Conservation (phyloP, 768 basidiomycete genomes). For the Brasilioporus rufonigricans region DNA sequence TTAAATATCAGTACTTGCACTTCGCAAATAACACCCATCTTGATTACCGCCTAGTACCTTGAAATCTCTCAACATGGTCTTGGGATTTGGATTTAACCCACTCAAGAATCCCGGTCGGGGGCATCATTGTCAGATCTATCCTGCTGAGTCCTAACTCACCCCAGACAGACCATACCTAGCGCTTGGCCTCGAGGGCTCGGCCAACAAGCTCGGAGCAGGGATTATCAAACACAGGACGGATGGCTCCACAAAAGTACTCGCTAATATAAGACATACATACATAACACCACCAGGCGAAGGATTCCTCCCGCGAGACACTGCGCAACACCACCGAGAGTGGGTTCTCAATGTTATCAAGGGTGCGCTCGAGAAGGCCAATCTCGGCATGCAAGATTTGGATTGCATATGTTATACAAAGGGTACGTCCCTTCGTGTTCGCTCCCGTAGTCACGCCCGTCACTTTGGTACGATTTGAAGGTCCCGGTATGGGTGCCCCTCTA, state of each 20-base stretch:
- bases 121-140: constrained; percentile 14
- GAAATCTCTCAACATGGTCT: constrained; percentile 13
- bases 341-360: constrained; percentile 75
- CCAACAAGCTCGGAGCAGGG: constrained; percentile 96
- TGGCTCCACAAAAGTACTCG: constrained; percentile 73
- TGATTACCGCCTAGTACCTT: constrained; percentile 11
- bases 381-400: constrained; percentile 77
- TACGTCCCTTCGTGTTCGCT: constrained; percentile 29
- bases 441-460: neutral
- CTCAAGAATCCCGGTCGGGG: constrained; percentile 36
- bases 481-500: constrained; percentile 98
- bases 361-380: constrained; percentile 63
- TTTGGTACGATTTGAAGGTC: constrained; percentile 51
- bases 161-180: constrained; percentile 73
- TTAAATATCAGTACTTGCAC: neutral
- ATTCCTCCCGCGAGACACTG: constrained; percentile 94
- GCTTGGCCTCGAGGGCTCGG: constrained; percentile 96
- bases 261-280: constrained; percentile 97
- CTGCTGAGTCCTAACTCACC: constrained; percentile 9
- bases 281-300: constrained; percentile 98
- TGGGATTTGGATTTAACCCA: constrained; percentile 5
- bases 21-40: neutral
- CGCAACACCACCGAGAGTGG: constrained; percentile 95
- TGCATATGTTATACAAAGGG: constrained; percentile 99
- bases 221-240: constrained; percentile 80